A percentile compares a stretch with the other conserved stretches of the same genome.
Evolutionary conservation across 148 eudicot genomes (phyloP).

Genomic region (Rhododendron griersonianum): DNA sequence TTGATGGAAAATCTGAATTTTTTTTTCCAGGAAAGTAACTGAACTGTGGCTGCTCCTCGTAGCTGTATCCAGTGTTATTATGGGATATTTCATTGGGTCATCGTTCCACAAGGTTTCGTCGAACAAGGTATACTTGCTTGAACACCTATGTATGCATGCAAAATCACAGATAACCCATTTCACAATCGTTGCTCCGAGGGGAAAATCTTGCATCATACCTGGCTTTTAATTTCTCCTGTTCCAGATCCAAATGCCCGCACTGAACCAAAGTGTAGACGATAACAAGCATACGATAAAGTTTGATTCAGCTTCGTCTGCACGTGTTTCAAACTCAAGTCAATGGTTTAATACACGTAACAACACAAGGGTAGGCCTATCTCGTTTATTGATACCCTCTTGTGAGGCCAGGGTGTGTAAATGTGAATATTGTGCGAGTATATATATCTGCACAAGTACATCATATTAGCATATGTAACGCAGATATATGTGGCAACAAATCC

Average conservation of each 20-base stretch:
- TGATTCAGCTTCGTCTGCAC: background rate
- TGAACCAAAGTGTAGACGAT: too few relatives aligned
- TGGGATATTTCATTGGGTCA: slow-evolving; percentile 17
- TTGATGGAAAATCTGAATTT: background rate
- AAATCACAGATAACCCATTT: background rate
- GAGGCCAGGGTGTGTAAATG: background rate
- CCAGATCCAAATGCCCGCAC: background rate
- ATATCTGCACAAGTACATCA: background rate
- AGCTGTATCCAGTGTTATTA: slow-evolving; percentile 7
- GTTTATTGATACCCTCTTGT: background rate
- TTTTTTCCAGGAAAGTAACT: background rate
- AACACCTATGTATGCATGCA: background rate
- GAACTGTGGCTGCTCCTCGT: slow-evolving; percentile 3
- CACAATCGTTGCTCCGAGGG: background rate
- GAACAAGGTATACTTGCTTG: background rate
- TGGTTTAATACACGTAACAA: background rate
- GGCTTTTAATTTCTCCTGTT: background rate
- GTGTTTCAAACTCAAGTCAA: slow-evolving; percentile 3
- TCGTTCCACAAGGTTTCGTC: background rate
- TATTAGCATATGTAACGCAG: background rate
- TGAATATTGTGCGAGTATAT: background rate
- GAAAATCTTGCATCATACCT: background rate
- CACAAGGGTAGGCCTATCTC: slow-evolving; percentile 9
- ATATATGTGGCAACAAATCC: slow-evolving; percentile 25
- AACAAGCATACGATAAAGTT: background rate